Evolutionary conservation across 2,329 filamentous ascomycete genomes (phyloP), one percentile per base, ranked within the genome.

Genomic region (Beauveria brongniartii): DNA sequence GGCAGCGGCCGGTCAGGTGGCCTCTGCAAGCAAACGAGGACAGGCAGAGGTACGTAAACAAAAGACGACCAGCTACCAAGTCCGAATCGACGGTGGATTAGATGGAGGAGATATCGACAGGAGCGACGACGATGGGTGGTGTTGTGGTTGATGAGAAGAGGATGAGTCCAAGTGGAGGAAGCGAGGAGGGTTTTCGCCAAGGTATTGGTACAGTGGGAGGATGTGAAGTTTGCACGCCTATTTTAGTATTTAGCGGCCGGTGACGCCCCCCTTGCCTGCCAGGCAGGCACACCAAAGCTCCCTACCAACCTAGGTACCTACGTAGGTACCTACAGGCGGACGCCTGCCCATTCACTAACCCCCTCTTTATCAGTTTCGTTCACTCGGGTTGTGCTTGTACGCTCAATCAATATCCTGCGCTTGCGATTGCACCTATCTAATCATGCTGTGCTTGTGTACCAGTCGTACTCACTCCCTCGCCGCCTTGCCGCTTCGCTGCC

Each of bases 1-100:
- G 65, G 64, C 63, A 64, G 64, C 67, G 68, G 70, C 71, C 71
- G 68, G 73, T 74, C 70, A 70, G 71, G 68, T 73, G 72, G 72
- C 72, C 71, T 74, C 73, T 72, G 72, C 71, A 57, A 61, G 63
- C 48, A 52, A 63, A 59, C 47, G 53, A 60, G 51, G 60, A 59
- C 61, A 63, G 54, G 63, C 61, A 60, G 56, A 55, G 57, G 56
- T 59, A 47, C 51, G 56, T 51, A 55, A 50, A 52, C 44, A 51
- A 56, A 63, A 20, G 61, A 55, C 56, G 47, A 53, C 61, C 61
- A 56, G 56, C 56, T 56, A 63, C 61, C 52, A 37, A 60, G 51
- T 60, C 56, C 30, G 61, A 55, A 55, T 59, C 55, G 56, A 60
- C 61, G 44, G 41, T 46, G 16, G 50, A 47, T 47, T 47, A 55